These are phyloP conservation scores for Boletus hoseneyae DNA, from an alignment of 1,284 basidiomycete species.

Conservation along the genomic window DNA sequence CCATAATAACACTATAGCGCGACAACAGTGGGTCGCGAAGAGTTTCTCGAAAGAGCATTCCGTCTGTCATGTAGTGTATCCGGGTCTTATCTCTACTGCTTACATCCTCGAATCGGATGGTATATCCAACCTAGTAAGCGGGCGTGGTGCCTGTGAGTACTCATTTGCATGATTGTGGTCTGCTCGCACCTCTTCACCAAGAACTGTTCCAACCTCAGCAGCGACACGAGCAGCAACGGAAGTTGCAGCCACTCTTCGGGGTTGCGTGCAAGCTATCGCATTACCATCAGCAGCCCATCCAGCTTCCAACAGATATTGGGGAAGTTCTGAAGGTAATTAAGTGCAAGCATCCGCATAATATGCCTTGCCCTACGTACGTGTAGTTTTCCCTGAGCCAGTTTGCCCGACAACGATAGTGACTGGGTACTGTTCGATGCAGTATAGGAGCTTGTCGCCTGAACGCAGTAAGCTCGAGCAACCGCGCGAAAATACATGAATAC, in stretches of 20 bases:
- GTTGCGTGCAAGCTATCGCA: conserved; percentile 90
- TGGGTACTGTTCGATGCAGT: conserved; percentile 79
- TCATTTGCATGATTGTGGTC: background rate
- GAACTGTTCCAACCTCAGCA: conserved; percentile 77
- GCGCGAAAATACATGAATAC: conserved; percentile 25
- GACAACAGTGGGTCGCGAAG: conserved; percentile 86
- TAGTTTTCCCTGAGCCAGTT: conserved; percentile 97
- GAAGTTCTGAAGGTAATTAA: conserved; percentile 63
- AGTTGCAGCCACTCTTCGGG: conserved; percentile 91
- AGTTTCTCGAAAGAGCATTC: conserved; percentile 95
- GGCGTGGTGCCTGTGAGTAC: background rate
- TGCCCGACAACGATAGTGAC: conserved; percentile 91
- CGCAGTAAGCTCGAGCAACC: background rate
- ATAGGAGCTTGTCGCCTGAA: conserved; percentile 73
- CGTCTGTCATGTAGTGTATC: conserved; percentile 98
- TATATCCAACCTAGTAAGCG: conserved; percentile 81
- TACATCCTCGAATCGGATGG: conserved; percentile 96
- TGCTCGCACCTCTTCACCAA: conserved; percentile 83
- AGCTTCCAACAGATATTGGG: conserved; percentile 89
- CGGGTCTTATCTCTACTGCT: conserved; percentile 77
- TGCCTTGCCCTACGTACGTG: conserved; percentile 58
- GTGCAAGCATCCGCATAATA: background rate
- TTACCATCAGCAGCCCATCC: conserved; percentile 83
- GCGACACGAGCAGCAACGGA: conserved; percentile 91
- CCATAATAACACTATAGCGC: conserved; percentile 94